These are phyloP conservation scores for Starmerella potacharoeniae DNA, from an alignment of 805 yeast species.

Conservation along the genomic window DNA sequence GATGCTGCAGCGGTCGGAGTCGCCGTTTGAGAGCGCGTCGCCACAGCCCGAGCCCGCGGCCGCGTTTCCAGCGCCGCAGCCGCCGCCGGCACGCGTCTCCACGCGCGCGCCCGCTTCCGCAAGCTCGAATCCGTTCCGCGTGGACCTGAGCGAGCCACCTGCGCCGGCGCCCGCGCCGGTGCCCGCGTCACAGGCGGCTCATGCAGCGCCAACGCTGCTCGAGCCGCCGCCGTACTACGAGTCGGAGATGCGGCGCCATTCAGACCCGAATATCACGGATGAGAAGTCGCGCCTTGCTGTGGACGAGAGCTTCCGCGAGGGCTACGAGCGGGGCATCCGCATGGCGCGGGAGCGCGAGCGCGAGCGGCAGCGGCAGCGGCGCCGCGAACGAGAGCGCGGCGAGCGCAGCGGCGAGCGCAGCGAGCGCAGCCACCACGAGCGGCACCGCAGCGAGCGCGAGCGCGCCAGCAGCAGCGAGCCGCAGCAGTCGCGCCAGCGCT, in stretches of 20 bases:
- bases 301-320: slow-evolving; percentile 20
- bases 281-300: slow-evolving; percentile 15
- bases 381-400: slow-evolving; percentile 4
- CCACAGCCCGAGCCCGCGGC: not conserved
- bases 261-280: slow-evolving; percentile 16
- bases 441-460: not conserved
- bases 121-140: slow-evolving; percentile 12
- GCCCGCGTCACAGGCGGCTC: no score
- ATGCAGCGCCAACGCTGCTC: not conserved
- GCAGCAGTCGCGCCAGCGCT: slow-evolving; percentile 15
- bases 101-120: not conserved
- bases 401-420: not conserved
- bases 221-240: slow-evolving; percentile 18
- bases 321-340: slow-evolving; percentile 22
- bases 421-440: not conserved
- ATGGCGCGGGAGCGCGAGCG: slow-evolving; percentile 19
- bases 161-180: not conserved
- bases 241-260: slow-evolving; percentile 17
- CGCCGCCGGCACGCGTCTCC: not conserved
- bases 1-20: slow-evolving; percentile 22
- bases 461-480: not conserved
- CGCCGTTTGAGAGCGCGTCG: slow-evolving; percentile 23
- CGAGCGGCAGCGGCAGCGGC: slow-evolving; percentile 13
- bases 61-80: not conserved
- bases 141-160: slow-evolving; percentile 8